Evolutionary conservation across 2,329 filamentous ascomycete species (phyloP).

Genomic region (Hypoxylon rubiginosum): DNA sequence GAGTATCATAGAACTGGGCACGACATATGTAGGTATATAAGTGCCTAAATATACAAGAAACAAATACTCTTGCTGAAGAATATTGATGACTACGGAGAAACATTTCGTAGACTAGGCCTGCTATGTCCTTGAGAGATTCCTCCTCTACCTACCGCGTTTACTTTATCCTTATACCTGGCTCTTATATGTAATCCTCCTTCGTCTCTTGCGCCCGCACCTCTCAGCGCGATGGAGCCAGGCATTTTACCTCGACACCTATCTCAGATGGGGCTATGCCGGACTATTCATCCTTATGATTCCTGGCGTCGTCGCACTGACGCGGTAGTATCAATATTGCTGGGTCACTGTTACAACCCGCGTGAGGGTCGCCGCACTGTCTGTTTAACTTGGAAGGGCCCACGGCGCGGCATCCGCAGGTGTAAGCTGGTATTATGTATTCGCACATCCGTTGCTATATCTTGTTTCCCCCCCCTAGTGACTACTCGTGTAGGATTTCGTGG

Average conservation of each 20-base stretch:
- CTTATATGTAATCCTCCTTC: not conserved
- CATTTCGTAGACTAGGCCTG: not conserved
- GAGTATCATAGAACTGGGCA: not conserved
- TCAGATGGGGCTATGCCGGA: not conserved
- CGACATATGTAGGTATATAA: not conserved
- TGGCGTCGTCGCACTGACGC: constrained; percentile 39
- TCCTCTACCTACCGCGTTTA: not conserved
- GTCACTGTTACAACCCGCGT: constrained; percentile 31
- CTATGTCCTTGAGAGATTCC: not conserved
- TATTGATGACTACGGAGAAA: not conserved
- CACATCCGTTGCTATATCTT: constrained; percentile 29
- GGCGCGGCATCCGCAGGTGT: constrained; percentile 40
- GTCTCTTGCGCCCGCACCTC: not conserved
- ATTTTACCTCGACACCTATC: not conserved
- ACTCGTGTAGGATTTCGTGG: not conserved
- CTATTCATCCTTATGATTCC: constrained; percentile 43
- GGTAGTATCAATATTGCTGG: constrained; percentile 41
- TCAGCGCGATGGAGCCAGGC: not conserved
- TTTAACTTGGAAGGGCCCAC: constrained; percentile 26
- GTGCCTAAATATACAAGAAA: not conserved
- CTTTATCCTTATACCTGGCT: not conserved
- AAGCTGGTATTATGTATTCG: constrained; percentile 39
- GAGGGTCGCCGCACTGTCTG: constrained; percentile 33
- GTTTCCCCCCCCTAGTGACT: not conserved
- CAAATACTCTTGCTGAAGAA: not conserved